Base-by-base conservation (phyloP, 768 basidiomycete species). In the Chalciporus piperatus region DNA sequence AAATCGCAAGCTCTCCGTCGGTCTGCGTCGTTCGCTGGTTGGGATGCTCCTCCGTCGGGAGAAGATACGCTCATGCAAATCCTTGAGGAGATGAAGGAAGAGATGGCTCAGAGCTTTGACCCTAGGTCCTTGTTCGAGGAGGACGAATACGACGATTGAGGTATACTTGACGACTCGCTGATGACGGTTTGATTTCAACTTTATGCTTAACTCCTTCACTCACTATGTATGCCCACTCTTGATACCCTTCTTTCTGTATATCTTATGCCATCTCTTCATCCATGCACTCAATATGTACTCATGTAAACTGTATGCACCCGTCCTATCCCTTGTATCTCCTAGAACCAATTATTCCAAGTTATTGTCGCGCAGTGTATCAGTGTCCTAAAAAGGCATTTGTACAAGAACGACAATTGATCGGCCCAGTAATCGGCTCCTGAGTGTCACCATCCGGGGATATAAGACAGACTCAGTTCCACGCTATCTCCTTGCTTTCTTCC, bases 1-100 rank as follows among this genome's bases (percentile, higher is more conserved):
- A 35, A 16, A 12, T 46, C 58, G 4, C 52, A 39, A 19, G 28
- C 46, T 7, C 52, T 67, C 12, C 67, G 65, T 41, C 65, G 67
- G 28, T 67, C 66, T 4, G 58, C n/a, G 38, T 67, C 67, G 28
- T 60, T 55, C 12, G 57, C 58, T 14, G 62, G 57, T 5, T 54
- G 56, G 56, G 41, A 55, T 10, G 16, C 19, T 1, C 30, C 40
- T 20, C n/a, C 16, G 1, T n/a, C 33, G 2, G 43, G 45, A 3
- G 51, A 47, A 11, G 57, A 54, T 37, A 2, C 54, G 3, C 11
- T 67, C 14, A 55, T 57, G 60, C 33, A 48, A 1, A 27, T 57
- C 2, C 39, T 69, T n/a, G 41, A 54, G 32, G 56, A 59, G 42
- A 43, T 67, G 57, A 60, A 57, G 45, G 56, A 51, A 42, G 61